Base-by-base conservation (phyloP, 2,329 filamentous ascomycete species). In the Aurifilum marmelostoma region DNA sequence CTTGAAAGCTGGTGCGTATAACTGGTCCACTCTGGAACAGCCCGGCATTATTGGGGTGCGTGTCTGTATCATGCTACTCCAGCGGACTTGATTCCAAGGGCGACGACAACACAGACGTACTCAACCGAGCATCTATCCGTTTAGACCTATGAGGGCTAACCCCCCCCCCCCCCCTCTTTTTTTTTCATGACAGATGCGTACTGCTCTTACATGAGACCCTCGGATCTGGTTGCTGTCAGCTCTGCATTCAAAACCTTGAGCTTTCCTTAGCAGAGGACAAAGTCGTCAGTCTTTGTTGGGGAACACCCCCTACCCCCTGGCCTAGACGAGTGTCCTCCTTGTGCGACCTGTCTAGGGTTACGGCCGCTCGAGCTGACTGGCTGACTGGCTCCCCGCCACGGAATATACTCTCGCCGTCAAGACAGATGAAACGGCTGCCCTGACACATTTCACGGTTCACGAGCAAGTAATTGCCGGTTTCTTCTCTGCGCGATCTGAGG, bases 401-500 rank as follows among this genome's bases (percentile, higher is more conserved):
- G 32, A 59, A 29, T 60, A 37, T 67, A 29, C 60, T 41, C 63
- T 43, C 34, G 34, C 50, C 21, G 24, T 39, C 34, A 56, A 65
- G 41, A 29, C 16, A 29, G 29, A 47, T 50, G 58, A 60, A 47
- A 52, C 37, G 67, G 63, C 43, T 65, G 34, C 37, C 50, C 66
- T 67, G 39, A 47, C 61, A 63, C 34, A 52, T 43, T 58, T 70
- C 63, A 67, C 39, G 41, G 61, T 39, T 47, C 67, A 63, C 52
- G 21, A 41, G 43, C 64, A 54, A 63, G 60, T 58, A 56, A 67
- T 43, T 47, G 56, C 43, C 59, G 50, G 66, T 63, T 59, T 65
- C 56, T 47, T 58, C 43, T 47, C 62, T 70, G 69, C 69, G 66
- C 59, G 64, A 70, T 70, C 69, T 70, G 52, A 34, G 59, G 29